Conservation (phyloP, 345 rosid species). For the Eucalyptus cloeziana region DNA sequence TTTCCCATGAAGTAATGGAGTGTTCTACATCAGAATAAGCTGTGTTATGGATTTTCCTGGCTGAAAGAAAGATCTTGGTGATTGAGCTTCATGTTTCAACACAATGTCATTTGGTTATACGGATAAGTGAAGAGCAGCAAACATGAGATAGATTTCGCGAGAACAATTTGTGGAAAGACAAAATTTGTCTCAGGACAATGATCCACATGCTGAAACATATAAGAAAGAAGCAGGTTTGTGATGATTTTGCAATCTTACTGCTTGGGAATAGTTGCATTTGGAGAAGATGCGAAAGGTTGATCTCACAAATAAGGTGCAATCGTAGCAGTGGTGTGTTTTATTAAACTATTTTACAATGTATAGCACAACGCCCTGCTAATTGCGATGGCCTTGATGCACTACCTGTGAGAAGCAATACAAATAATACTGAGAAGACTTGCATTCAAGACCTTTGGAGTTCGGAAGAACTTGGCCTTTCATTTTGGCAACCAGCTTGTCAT, state of each 20-base stretch:
- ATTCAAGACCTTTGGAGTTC: not conserved
- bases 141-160: not conserved
- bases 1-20: not conserved
- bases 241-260: not conserved
- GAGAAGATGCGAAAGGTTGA: not conserved
- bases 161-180: not conserved
- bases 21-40: not conserved
- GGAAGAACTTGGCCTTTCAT: not conserved
- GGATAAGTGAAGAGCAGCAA: not conserved
- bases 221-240: not conserved
- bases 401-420: not conserved
- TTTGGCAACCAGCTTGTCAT: not conserved
- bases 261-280: not conserved
- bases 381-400: not conserved
- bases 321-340: not conserved
- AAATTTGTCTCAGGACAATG: not conserved
- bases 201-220: too few relatives aligned
- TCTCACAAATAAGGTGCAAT: not conserved
- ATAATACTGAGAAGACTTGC: not conserved
- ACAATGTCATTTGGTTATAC: not conserved
- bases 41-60: not conserved
- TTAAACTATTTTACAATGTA: not conserved
- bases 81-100: not conserved
- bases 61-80: not conserved
- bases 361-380: not conserved